Percentiles rank a stretch among this genome's conserved stretches.
Conservation (phyloP, 345 rosid species). For the Capsella bursapastoris region DNA sequence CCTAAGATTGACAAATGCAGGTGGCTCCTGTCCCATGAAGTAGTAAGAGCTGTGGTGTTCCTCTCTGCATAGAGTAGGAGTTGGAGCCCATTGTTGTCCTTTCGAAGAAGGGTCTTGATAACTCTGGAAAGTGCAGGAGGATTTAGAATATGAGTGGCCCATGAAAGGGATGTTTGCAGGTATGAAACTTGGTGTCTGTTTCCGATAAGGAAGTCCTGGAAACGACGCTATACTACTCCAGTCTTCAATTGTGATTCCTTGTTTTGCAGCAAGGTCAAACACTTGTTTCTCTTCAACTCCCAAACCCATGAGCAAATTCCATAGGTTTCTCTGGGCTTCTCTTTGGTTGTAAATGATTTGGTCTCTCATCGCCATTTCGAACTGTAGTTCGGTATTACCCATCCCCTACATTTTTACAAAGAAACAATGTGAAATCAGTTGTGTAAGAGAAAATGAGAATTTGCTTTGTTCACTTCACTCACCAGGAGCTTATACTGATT, state of each 20-base stretch:
- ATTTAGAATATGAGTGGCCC: constrained; percentile 57
- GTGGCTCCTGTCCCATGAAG: constrained; percentile 58
- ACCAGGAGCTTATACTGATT: constrained; percentile 95
- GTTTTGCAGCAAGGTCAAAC: constrained; percentile 75
- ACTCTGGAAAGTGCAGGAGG: constrained; percentile 63
- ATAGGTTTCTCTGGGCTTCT: constrained; percentile 77
- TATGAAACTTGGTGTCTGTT: constrained; percentile 50
- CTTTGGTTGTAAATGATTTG: constrained; percentile 90
- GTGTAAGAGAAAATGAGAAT: neutral
- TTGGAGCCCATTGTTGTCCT: constrained; percentile 52
- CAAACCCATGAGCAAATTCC: constrained; percentile 80
- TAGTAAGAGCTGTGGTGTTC: constrained; percentile 74
- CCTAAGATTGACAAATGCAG: constrained; percentile 48
- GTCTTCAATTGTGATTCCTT: constrained; percentile 84
- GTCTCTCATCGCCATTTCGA: constrained; percentile 97
- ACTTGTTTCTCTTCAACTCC: constrained; percentile 80
- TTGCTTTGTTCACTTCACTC: constrained; percentile 44
- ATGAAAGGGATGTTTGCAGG: constrained; percentile 46
- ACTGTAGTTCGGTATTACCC: constrained; percentile 93
- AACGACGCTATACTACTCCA: constrained; percentile 56
- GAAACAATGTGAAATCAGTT: constrained; percentile 25
- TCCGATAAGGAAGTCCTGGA: constrained; percentile 54
- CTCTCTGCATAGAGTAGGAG: constrained; percentile 62
- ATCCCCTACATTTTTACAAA: constrained; percentile 62
- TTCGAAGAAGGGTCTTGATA: constrained; percentile 51